Evolutionary conservation across 2,329 filamentous ascomycete species (phyloP), one percentile per base, ranked within the genome.

Genomic region (Sporothrix phasma): DNA sequence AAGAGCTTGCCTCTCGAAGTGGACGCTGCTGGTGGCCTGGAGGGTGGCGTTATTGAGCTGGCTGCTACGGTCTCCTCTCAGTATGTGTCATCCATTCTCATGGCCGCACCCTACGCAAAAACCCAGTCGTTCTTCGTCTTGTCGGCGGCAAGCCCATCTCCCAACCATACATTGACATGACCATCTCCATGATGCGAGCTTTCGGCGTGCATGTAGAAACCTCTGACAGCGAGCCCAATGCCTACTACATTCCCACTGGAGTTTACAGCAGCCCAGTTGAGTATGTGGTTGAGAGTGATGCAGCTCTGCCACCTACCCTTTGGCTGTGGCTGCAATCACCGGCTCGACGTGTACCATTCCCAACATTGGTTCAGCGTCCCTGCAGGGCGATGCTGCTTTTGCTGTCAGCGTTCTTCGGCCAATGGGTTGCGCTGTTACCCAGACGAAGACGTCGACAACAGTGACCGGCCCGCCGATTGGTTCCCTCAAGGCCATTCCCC

Each of bases 151-250:
- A 96, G 75, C 93, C 94, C 49, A 96, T 99, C 68, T 97, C 93
- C 1, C 92, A 97, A 73, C 86, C 88, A 1, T 99, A 99, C 74
- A 97, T 99, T 71, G 92, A 99, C 73, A 97, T 99, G 93, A 99
- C 94, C 1, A 92, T 95, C 62, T 84, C 92, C 17, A 99, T 99
- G 93, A 99, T 99, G 94, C 83, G 84, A 63, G 83, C 89, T 2
- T 99, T 99, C 72, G 94, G 94, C 59, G 84, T 99, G 46, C 75
- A 86, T 45, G 94, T 97, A 13, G 81, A 85, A 67, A 86, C 84
- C 70, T 96, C 92, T 8, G 76, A 83, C 37, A 88, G 84, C 3
- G 92, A 97, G 71, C 84, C 88, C 53, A 88, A 97, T 73, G 96
- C 93, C 5, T 99, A 99, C 76, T 88, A 95, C 73, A 95, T 99